Percentiles rank a stretch among this genome's conserved stretches.
These are phyloP conservation scores for Scytalidium sp. DNA, from an alignment of 2,329 filamentous ascomycete species.

Conservation along the genomic window DNA sequence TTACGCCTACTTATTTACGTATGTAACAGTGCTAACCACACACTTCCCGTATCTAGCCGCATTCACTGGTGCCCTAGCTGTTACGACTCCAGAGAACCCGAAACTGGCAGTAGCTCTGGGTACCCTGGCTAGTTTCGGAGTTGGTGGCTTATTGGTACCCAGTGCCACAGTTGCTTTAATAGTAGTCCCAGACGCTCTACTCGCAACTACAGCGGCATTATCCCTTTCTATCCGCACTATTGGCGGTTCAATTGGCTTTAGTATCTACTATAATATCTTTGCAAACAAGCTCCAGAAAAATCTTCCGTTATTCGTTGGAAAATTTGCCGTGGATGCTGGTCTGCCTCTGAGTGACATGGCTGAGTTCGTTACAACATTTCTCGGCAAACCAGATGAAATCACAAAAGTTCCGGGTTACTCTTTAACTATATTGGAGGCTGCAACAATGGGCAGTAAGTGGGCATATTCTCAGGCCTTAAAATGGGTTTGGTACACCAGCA, in stretches of 20 bases:
- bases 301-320: too few species aligned
- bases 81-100: neutral
- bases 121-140: constrained; percentile 1
- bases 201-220: constrained; percentile 3
- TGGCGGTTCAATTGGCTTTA: too few species aligned
- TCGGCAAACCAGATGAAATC: neutral
- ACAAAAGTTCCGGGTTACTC: neutral
- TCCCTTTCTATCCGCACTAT: too few species aligned
- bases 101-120: neutral
- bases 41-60: neutral
- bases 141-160: constrained; percentile 3
- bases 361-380: neutral
- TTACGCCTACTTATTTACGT: neutral
- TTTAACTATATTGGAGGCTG: too few species aligned
- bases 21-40: too few species aligned
- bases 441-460: neutral
- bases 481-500: neutral
- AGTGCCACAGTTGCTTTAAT: constrained; percentile 1
- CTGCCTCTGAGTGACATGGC: neutral
- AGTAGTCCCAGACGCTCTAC: neutral
- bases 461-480: neutral
- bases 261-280: too few species aligned
- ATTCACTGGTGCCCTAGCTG: constrained; percentile 1
- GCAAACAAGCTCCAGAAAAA: too few species aligned
- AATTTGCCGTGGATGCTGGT: neutral